phyloP scores from a whole-genome alignment of 2,329 filamentous ascomycete species.

The Pyrenophora seminiperda region DNA sequence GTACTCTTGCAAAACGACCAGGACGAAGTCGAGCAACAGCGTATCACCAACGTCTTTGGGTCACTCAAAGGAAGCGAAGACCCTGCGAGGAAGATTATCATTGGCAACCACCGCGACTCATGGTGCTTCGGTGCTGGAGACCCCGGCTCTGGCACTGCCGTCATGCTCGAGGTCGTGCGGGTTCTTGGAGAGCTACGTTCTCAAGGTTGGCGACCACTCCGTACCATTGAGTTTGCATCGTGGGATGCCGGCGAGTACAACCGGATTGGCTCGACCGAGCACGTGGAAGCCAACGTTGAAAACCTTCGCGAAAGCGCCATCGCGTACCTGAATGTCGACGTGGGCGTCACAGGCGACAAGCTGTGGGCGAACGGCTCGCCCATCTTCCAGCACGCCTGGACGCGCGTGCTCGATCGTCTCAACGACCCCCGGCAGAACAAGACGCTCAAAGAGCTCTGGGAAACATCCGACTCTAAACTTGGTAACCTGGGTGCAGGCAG shows the following conservation, averaged over 20 bases:
- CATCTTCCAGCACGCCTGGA: conserved; percentile 73
- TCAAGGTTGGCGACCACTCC: conserved; percentile 84
- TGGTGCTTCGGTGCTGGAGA: conserved; percentile 89
- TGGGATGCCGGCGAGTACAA: conserved; percentile 97
- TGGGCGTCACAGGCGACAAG: conserved; percentile 74
- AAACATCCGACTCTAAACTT: conserved; percentile 63
- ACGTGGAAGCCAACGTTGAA: conserved; percentile 83
- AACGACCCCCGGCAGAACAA: conserved; percentile 71
- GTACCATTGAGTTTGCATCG: conserved; percentile 95
- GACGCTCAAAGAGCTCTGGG: conserved; percentile 77
- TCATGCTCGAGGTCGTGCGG: conserved; percentile 86
- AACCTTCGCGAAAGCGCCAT: conserved; percentile 73
- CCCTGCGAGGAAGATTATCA: conserved; percentile 78
- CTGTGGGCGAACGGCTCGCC: conserved; percentile 84
- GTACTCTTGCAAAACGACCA: conserved; percentile 86
- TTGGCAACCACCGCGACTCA: conserved; percentile 92
- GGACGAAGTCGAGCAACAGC: conserved; percentile 79
- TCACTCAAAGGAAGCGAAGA: conserved; percentile 85
- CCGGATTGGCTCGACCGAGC: conserved; percentile 90
- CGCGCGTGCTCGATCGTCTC: conserved; percentile 75
- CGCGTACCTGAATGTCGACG: conserved; percentile 91
- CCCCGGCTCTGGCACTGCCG: conserved; percentile 82
- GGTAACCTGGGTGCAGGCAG: conserved; percentile 74
- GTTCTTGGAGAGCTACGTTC: conserved; percentile 79
- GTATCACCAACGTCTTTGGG: conserved; percentile 91